Base-by-base conservation (phyloP, 139 green algal species). In the Closterium sp. region DNA sequence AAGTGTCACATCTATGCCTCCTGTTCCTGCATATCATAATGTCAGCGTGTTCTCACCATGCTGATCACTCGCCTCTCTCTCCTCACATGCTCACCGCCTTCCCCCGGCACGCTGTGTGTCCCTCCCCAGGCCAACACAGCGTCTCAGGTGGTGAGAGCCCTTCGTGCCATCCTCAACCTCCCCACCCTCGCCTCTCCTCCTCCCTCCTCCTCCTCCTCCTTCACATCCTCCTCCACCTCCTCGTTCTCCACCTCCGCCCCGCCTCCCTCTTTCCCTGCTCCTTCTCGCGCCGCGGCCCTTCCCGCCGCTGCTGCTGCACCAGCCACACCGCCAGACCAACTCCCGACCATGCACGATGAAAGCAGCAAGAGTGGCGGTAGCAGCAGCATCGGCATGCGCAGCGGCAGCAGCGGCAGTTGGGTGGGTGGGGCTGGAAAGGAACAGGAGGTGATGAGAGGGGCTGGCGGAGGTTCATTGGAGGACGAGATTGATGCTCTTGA, bases 401-500 rank as follows among this genome's bases (percentile, higher is more conserved):
- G 38, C 62, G 27, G 62, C 62, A 79, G 62, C 32, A 85, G 90
- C 86, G n/a, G 73, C 32, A 38, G 22, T 32, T 34, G 73, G 24
- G 7, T 9, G 17, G 93, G 34, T 22, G 88, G 91, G 31, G 34
- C 29, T 50, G 42, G 24, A 13, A 70, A 94, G 6, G 70, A 93
- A 7, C 9, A 91, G 9, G 34, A 17, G 90, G 9, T 10, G 9
- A 29, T 31, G 2, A 31, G 85, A 27, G 85, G 84, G 87, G 87
- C 22, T 27, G 29, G 50, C 27, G 87, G 87, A 32, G 91, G 88
- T 38, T 88, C 92, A 24, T 22, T 93, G 31, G 93, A 95, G 62
- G 91, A 95, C 28, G 93, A 93, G 62, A 91, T 91, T 30, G 93
- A 95, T 17, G 92, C 90, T 10, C 87, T 95, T 4, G 89, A 94